Conservation (phyloP, 768 basidiomycete genomes). For the Mycena amicta region DNA sequence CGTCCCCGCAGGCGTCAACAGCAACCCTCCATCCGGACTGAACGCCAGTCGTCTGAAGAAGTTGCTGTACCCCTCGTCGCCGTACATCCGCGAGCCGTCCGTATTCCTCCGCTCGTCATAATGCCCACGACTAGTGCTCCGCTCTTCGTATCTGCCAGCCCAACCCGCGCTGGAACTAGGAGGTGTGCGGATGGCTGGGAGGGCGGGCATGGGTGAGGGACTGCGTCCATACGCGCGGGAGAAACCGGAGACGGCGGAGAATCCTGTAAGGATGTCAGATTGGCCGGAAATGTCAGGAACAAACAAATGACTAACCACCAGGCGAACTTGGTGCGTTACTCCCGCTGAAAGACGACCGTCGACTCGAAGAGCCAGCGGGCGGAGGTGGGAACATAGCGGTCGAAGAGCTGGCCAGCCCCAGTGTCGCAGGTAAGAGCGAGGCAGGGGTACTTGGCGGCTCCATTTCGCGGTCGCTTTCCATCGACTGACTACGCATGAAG, state of each 20-base stretch:
- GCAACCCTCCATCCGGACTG: slow-evolving; percentile 90
- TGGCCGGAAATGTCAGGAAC: too few species aligned
- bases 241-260: slow-evolving; percentile 47
- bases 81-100: slow-evolving; percentile 57
- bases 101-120: slow-evolving; percentile 10
- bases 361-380: slow-evolving; percentile 53
- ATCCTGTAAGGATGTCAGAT: slow-evolving; percentile 19
- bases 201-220: slow-evolving; percentile 87
- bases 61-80: slow-evolving; percentile 92
- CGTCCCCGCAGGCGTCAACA: slow-evolving; percentile 95
- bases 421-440: slow-evolving; percentile 22
- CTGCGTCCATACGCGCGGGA: slow-evolving; percentile 71
- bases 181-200: slow-evolving; percentile 88
- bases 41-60: slow-evolving; percentile 95
- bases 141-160: slow-evolving; percentile 16
- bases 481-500: slow-evolving; percentile 70
- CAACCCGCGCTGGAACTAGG: slow-evolving; percentile 32
- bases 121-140: slow-evolving; percentile 3
- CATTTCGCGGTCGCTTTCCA: slow-evolving; percentile 73
- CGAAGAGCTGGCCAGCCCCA: slow-evolving; percentile 22
- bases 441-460: slow-evolving; percentile 25
- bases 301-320: slow-evolving; percentile 8
- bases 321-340: slow-evolving; percentile 82
- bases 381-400: slow-evolving; percentile 65
- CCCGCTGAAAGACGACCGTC: slow-evolving; percentile 77